phyloP scores from a whole-genome alignment of 2,329 filamentous ascomycete genomes.

The Aspergillus versicolor region DNA sequence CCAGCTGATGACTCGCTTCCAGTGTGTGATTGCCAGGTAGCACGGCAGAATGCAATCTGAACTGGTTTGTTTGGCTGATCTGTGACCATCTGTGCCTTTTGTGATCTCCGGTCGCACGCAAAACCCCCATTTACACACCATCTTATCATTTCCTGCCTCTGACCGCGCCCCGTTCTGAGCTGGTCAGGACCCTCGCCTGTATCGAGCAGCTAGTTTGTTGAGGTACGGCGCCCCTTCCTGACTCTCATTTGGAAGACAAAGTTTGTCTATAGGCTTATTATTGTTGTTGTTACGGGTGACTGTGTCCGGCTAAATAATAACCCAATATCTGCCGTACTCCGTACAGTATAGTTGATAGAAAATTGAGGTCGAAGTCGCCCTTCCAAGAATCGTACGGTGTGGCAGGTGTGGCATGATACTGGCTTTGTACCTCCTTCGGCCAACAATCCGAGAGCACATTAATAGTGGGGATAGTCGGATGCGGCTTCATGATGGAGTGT shows the following conservation, averaged over 20 bases:
- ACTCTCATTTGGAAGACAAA: not conserved
- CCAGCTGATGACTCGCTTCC: not conserved
- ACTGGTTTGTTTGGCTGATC: slow-evolving; percentile 5
- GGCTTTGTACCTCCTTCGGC: not conserved
- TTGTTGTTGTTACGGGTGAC: not conserved
- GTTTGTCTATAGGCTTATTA: not conserved
- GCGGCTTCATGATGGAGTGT: not conserved
- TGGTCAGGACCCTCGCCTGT: too few relatives aligned
- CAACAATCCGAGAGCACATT: not conserved
- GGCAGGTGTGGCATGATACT: slow-evolving; percentile 2
- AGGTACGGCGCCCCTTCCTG: not conserved
- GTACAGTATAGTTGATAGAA: not conserved
- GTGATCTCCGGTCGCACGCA: not conserved
- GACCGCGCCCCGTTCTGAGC: not conserved
- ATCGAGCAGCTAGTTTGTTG: too few relatives aligned
- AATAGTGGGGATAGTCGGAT: not conserved
- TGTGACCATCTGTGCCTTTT: not conserved
- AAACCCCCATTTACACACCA: not conserved
- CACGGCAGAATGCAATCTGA: slow-evolving; percentile 13
- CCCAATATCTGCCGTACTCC: not conserved
- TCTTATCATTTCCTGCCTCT: not conserved
- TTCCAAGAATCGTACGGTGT: not conserved
- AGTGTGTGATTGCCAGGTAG: slow-evolving; percentile 11
- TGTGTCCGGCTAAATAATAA: not conserved
- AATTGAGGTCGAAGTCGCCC: not conserved